Evolutionary conservation across 768 basidiomycete genomes (phyloP).

Genomic region (Mycena epipterygia): DNA sequence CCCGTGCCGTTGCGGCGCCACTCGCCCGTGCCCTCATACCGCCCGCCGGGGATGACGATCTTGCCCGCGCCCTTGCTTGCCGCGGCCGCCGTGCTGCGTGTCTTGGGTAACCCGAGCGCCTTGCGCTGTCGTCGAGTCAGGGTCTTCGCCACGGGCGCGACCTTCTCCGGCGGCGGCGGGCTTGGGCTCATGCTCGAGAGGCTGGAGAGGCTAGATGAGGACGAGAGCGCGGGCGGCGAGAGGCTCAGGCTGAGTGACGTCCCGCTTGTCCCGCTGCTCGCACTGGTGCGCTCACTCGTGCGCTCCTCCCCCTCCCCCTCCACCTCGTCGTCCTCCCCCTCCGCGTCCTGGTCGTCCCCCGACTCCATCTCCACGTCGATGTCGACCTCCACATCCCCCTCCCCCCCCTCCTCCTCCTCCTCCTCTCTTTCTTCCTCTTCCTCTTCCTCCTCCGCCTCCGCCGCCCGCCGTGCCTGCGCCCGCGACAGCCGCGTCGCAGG

Average conservation of each 20-base stretch:
- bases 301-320: constrained; percentile 27
- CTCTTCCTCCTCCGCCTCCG: constrained; percentile 1
- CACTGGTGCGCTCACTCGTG: constrained; percentile 29
- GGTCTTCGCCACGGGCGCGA: constrained; percentile 49
- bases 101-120: constrained; percentile 75
- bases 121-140: constrained; percentile 80
- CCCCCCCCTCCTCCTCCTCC: constrained; percentile 38
- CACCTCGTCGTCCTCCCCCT: constrained; percentile 36
- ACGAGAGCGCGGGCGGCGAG: constrained; percentile 40
- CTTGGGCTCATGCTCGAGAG: constrained; percentile 36
- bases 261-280: constrained; percentile 41
- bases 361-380: constrained; percentile 35
- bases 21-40: constrained; percentile 47
- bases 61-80: constrained; percentile 63
- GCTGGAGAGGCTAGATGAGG: constrained; percentile 35
- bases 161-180: constrained; percentile 40
- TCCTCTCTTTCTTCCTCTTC: constrained; percentile 28
- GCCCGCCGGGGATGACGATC: constrained; percentile 78
- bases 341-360: constrained; percentile 37
- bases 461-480: not conserved
- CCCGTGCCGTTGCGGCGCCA: constrained; percentile 35
- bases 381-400: constrained; percentile 35
- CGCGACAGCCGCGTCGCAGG: not conserved
- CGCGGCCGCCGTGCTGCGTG: constrained; percentile 51
- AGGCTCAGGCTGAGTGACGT: constrained; percentile 54